These are phyloP conservation scores for Bombardia bombarda DNA, from an alignment of 495 filamentous ascomycete species.

Conservation along the genomic window DNA sequence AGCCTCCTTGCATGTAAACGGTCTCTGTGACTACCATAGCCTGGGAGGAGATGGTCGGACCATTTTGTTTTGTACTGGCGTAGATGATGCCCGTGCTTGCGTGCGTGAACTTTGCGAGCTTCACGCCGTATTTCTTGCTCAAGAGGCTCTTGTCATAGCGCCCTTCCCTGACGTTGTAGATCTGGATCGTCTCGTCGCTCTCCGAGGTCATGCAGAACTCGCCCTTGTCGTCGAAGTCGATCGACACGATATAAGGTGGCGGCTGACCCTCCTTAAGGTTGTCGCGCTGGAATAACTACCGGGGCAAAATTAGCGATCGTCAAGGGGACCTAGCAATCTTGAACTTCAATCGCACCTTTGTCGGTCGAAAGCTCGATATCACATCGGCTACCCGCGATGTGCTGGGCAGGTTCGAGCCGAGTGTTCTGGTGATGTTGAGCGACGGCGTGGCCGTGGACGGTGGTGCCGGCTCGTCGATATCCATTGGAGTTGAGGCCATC, in stretches of 20 bases:
- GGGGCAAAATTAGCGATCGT: background rate
- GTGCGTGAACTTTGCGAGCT: conserved; percentile 90
- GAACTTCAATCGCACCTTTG: conserved; percentile 32
- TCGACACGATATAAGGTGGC: conserved; percentile 48
- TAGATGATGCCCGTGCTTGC: conserved; percentile 83
- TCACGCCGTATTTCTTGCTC: conserved; percentile 90
- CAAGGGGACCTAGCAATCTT: background rate
- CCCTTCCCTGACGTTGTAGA: conserved; percentile 87
- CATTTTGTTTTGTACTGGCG: conserved; percentile 89
- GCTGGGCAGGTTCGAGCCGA: conserved; percentile 20
- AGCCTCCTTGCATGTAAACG: background rate
- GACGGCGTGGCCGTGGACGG: conserved; percentile 27
- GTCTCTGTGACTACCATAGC: conserved; percentile 8
- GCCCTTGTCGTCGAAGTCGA: conserved; percentile 94
- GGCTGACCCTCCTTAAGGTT: conserved; percentile 33
- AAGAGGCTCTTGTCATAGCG: conserved; percentile 76
- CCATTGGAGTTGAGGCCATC: conserved; percentile 48
- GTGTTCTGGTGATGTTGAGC: conserved; percentile 31
- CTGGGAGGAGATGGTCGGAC: conserved; percentile 26
- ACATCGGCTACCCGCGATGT: conserved; percentile 39
- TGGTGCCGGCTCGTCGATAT: conserved; percentile 36
- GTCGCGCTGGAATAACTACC: conserved; percentile 35
- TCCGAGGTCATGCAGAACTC: conserved; percentile 81
- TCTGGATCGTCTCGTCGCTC: conserved; percentile 86
- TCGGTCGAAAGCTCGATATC: conserved; percentile 40